Percentiles rank a stretch among this genome's conserved stretches.
Conservation (phyloP, 805 yeast genomes). For the Saturnispora gosingensis region DNA sequence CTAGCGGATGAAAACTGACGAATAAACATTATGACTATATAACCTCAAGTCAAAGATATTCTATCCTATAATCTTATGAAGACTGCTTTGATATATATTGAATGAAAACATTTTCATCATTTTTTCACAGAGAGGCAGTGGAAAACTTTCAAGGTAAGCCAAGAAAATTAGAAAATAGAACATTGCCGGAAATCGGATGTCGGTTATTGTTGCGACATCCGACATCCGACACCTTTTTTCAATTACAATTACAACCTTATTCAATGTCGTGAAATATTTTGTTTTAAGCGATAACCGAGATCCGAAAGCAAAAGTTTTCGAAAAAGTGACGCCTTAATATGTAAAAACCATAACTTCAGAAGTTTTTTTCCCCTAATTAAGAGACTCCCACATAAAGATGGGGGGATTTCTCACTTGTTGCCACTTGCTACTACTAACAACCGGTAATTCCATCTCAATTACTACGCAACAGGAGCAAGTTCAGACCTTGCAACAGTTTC, state of each 20-base stretch:
- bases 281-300: too few species aligned
- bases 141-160: neutral
- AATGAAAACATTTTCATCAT: neutral
- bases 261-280: too few species aligned
- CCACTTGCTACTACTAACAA: neutral
- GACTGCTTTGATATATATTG: neutral
- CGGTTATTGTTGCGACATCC: neutral
- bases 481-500: neutral
- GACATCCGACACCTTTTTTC: too few species aligned
- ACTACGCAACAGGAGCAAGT: neutral
- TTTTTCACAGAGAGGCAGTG: too few species aligned
- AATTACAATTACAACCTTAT: too few species aligned
- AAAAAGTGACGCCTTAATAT: too few species aligned
- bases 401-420: neutral
- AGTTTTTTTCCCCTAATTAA: neutral
- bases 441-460: neutral
- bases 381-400: neutral
- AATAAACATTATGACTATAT: neutral
- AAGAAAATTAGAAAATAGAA: too few species aligned
- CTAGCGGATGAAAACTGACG: conserved; percentile 5
- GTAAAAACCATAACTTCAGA: neutral
- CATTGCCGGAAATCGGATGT: neutral
- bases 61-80: too few species aligned
- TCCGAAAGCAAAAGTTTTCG: too few species aligned
- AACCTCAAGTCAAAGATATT: neutral